Evolutionary conservation across 257 asterid genomes (phyloP).

Genomic region (Primulina huaijiensis): DNA sequence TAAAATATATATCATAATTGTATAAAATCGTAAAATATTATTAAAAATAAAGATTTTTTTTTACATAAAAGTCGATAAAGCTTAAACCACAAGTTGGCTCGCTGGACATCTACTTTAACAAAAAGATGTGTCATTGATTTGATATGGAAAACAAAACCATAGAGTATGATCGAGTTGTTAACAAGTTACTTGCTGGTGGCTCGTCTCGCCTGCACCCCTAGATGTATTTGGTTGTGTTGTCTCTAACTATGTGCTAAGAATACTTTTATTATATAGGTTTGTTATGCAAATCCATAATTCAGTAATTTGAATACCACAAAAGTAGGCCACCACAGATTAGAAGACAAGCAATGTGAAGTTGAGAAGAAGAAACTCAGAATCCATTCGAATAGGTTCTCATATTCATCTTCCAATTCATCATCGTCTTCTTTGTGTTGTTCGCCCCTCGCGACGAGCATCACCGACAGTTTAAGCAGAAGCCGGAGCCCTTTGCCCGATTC

Average conservation of each 20-base stretch:
- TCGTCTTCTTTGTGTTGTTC: constrained; percentile 39
- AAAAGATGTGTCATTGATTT: background rate
- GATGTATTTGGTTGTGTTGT: background rate
- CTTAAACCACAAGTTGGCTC: too few species aligned
- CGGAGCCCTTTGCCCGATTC: constrained; percentile 33
- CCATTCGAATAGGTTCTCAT: constrained; percentile 36
- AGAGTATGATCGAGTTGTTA: background rate
- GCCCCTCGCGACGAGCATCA: constrained; percentile 25
- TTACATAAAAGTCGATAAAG: too few species aligned
- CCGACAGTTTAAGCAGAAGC: constrained; percentile 29
- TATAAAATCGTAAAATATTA: too few species aligned
- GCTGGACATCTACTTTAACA: too few species aligned
- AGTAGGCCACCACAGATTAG: constrained; percentile 50
- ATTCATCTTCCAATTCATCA: constrained; percentile 39
- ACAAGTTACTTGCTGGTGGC: background rate
- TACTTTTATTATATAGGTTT: constrained; percentile 35
- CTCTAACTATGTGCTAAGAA: constrained; percentile 2
- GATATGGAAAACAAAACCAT: background rate
- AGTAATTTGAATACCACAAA: constrained; percentile 48
- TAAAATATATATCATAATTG: too few species aligned
- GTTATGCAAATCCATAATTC: constrained; percentile 68
- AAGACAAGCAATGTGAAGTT: constrained; percentile 49
- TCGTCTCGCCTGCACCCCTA: background rate
- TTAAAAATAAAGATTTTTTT: too few species aligned
- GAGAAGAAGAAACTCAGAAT: constrained; percentile 52